Base-by-base conservation (phyloP, 352 stramenopile genomes). In the Phytophthora hybrid region DNA sequence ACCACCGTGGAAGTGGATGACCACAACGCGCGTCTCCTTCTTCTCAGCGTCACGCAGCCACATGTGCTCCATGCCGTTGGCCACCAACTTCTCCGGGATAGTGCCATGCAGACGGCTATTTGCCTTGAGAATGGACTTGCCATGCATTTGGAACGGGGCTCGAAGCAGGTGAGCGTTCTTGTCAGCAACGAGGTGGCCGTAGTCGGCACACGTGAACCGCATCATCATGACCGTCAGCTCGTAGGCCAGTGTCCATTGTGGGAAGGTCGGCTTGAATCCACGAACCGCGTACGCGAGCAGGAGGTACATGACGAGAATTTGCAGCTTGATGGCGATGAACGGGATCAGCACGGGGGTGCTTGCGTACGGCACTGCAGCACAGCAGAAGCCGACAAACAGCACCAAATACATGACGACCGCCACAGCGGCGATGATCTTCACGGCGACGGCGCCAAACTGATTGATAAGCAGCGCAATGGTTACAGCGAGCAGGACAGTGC, bases 231-330 rank as follows among this genome's bases (percentile, higher is more conserved):
- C 32, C 5, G 57, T 67, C 3, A 72, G 5, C 46, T 72, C 57
- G 23, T 58, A 72, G 57, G 39, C n/a, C 11, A 72, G 55, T 3
- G 34, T 72, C 65, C 65, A 72, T 34, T 72, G 31, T 10, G 65
- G 57, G 47, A 72, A 72, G 13, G 13, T 5, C 3, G 65, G 65
- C 39, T 72, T 72, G 57, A 72, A 72, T 31, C 65, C 65, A 11
- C 65, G 65, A 23, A 29, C 32, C 11, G 65, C 57, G 14, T 67
- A 72, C 23, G 39, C 34, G 11, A 56, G 16, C 5, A 72, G 29
- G 19, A 65, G 32, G 1, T n/a, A 59, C 26, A 26, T 13, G 37
- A 72, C 19, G 19, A 59, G 18, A 37, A 72, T 32, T 23, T 65
- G 57, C 51, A 72, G 21, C 37, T 66, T 66, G 49, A 72, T 19